Percentiles rank a stretch among this genome's conserved stretches.
phyloP scores from a whole-genome alignment of 345 rosid species.

The Diplotaxis tenuifolia region DNA sequence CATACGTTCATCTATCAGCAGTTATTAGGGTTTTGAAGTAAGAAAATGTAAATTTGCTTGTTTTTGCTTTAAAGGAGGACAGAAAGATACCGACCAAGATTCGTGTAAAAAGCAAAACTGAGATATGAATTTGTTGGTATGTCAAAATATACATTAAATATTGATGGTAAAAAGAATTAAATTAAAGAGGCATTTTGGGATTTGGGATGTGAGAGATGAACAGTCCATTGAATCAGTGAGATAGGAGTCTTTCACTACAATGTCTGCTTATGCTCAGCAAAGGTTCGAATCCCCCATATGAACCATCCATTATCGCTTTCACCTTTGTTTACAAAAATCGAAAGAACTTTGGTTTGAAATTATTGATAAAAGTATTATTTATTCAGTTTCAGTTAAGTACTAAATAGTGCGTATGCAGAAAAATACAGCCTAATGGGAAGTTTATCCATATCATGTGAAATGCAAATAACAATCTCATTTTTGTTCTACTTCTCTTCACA shows the following conservation, averaged over 20 bases:
- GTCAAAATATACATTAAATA: slow-evolving; percentile 18
- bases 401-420: background rate
- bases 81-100: slow-evolving; percentile 39
- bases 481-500: background rate
- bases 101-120: slow-evolving; percentile 36
- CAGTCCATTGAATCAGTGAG: slow-evolving; percentile 37
- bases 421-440: background rate
- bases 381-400: background rate
- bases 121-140: slow-evolving; percentile 36
- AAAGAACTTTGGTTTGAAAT: background rate
- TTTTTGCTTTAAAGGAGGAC: slow-evolving; percentile 14
- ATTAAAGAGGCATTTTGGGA: slow-evolving; percentile 11
- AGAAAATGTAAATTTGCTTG: background rate
- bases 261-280: slow-evolving; percentile 30
- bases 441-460: background rate
- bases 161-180: slow-evolving; percentile 6
- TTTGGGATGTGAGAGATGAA: slow-evolving; percentile 25
- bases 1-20: background rate
- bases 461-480: background rate
- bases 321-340: slow-evolving; percentile 27
- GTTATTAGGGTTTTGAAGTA: background rate
- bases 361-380: background rate
- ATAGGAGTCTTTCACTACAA: slow-evolving; percentile 19
- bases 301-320: slow-evolving; percentile 34
- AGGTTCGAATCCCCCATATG: slow-evolving; percentile 34